Conservation (phyloP, 2,329 filamentous ascomycete species). For the Trichoderma atroviride region DNA sequence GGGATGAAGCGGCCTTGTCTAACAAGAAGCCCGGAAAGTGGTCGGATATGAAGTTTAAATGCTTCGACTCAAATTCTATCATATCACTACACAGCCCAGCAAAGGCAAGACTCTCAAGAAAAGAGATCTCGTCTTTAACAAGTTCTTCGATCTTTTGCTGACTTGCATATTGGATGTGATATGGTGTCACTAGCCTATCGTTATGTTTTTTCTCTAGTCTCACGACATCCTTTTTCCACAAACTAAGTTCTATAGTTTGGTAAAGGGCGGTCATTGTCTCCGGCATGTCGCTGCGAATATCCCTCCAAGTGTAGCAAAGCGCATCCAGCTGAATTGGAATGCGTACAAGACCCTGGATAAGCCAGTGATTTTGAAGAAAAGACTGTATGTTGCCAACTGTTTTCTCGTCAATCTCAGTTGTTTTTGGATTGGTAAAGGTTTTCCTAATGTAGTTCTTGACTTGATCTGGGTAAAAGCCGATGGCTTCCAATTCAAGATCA, state of each 20-base stretch:
- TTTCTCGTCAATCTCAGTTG: background rate
- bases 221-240: no score
- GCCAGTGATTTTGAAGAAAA: conserved; percentile 39
- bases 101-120: no score
- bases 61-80: no score
- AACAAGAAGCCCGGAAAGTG: background rate
- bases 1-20: background rate
- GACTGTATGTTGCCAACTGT: conserved; percentile 33
- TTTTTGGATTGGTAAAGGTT: background rate
- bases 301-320: conserved; percentile 44
- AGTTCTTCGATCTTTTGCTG: no score
- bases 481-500: conserved; percentile 44
- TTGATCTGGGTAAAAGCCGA: conserved; percentile 44
- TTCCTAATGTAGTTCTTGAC: conserved; percentile 36
- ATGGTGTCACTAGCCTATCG: no score
- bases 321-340: conserved; percentile 51
- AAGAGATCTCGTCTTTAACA: no score
- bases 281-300: conserved; percentile 21
- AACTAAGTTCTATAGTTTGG: no score
- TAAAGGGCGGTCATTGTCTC: conserved; percentile 1
- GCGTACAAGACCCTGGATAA: conserved; percentile 43
- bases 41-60: no score
- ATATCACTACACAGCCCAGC: no score
- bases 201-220: no score
- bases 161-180: no score